Evolutionary conservation across 805 yeast genomes (phyloP).

Genomic region (Candida loeiensis): DNA sequence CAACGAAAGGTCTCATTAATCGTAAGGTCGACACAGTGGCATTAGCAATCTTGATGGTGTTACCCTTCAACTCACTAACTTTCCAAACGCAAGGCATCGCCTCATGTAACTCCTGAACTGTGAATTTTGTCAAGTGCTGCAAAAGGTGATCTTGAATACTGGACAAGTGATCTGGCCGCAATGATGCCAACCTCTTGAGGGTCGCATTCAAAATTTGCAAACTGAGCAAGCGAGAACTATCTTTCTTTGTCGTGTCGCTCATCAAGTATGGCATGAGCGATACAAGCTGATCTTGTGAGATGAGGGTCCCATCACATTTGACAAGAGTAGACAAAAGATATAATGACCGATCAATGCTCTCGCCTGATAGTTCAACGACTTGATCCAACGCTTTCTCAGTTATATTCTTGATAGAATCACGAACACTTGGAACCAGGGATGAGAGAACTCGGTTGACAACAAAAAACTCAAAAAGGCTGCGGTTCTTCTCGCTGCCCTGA

Average conservation of each 20-base stretch:
- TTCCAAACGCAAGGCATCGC: constrained; percentile 71
- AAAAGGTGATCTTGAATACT: constrained; percentile 53
- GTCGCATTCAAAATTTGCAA: constrained; percentile 53
- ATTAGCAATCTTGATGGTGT: constrained; percentile 48
- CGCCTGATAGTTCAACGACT: constrained; percentile 26
- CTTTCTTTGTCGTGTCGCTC: constrained; percentile 42
- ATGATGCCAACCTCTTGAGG: constrained; percentile 39
- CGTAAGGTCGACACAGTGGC: constrained; percentile 63
- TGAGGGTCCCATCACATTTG: constrained; percentile 47
- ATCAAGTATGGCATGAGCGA: constrained; percentile 63
- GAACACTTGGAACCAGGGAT: constrained; percentile 9
- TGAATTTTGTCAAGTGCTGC: constrained; percentile 56
- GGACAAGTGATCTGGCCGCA: constrained; percentile 49
- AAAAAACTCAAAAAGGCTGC: constrained; percentile 46
- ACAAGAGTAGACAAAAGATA: constrained; percentile 56
- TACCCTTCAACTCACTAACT: constrained; percentile 45
- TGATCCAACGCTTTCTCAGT: constrained; percentile 35
- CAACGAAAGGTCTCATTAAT: constrained; percentile 46
- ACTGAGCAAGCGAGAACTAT: constrained; percentile 43
- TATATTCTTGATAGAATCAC: constrained; percentile 21
- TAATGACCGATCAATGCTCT: constrained; percentile 33
- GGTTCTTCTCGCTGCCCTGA: constrained; percentile 33
- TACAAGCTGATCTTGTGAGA: constrained; percentile 64
- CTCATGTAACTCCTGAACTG: constrained; percentile 58
- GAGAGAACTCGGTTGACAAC: constrained; percentile 43